Evolutionary conservation across 2,329 filamentous ascomycete species (phyloP).

Genomic region (Botrytis medusae): DNA sequence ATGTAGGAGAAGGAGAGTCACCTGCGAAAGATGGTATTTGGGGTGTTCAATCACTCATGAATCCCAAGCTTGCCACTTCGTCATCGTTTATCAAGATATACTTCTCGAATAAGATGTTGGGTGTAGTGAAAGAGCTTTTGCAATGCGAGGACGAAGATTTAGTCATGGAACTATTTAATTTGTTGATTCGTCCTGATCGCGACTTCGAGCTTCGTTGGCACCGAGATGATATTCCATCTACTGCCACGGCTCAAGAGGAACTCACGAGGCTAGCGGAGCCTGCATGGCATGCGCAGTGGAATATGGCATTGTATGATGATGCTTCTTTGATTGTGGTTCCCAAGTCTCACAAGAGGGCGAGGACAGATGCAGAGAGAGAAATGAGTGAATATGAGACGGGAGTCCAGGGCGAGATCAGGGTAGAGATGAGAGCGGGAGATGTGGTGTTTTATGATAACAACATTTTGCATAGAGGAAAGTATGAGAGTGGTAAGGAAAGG

Average conservation of each 20-base stretch:
- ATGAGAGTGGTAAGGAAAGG: constrained; percentile 57
- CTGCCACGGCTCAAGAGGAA: constrained; percentile 67
- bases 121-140: constrained; percentile 65
- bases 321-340: constrained; percentile 73
- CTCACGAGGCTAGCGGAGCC: constrained; percentile 56
- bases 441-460: constrained; percentile 90
- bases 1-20: constrained; percentile 38
- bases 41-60: constrained; percentile 84
- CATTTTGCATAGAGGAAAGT: constrained; percentile 73
- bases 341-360: constrained; percentile 68
- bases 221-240: constrained; percentile 74
- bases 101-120: constrained; percentile 65
- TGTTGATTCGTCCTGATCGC: constrained; percentile 70
- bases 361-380: constrained; percentile 67
- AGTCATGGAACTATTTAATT: constrained; percentile 85
- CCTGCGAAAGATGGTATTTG: constrained; percentile 65
- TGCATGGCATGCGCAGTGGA: constrained; percentile 81
- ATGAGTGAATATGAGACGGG: constrained; percentile 64
- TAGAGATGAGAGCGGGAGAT: constrained; percentile 70
- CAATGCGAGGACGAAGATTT: constrained; percentile 58
- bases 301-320: constrained; percentile 77
- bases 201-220: constrained; percentile 83
- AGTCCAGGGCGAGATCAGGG: constrained; percentile 64
- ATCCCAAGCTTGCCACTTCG: constrained; percentile 65
- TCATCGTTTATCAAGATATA: constrained; percentile 66